Evolutionary conservation across 768 basidiomycete species (phyloP), one percentile per base, ranked within the genome.

Genomic region (Polyporus arcularius): DNA sequence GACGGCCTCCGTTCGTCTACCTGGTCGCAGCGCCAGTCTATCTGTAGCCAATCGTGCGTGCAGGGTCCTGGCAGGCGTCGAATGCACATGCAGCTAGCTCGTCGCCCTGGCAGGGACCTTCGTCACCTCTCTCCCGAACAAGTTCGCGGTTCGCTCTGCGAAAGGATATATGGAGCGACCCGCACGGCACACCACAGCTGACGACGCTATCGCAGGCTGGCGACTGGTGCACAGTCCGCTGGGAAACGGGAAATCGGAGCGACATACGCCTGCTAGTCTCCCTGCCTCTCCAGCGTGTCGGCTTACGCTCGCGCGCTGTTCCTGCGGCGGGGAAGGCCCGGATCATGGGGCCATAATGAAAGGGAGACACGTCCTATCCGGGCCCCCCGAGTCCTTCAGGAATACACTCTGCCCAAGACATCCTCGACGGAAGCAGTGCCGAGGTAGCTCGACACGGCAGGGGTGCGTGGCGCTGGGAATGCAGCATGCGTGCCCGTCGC

Each of bases 11-110:
- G 48, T 30, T 30, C 26, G 28, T 15, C 16, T 4, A 6, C 30
- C 31, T 26, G 21, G 30, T 15, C 12, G 10, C 28, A 10, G 31
- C 2, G 53, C 39, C 43, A 54, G 40, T 14, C 53, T 54, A 54
- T 54, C 53, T 39, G 43, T n/a, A 54, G 53, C 15, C 53, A 54
- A 54, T 54, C 53, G 53, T 12, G 16, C 10, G n/a, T 46, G 21
- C 46, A 35, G 11, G 6, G 11, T 35, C 11, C 7, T 11, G 35
- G 35, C 35, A 35, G 35, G 35, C 35, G 35, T 35, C 11, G 35
- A 35, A 35, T 35, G 11, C 35, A 1, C 35, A 35, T 35, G 35
- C 35, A 35, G 35, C 35, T 35, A 35, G 35, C 35, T 35, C 35
- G 35, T 35, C 35, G 35, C 35, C 35, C 35, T 35, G 35, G 35